Evolutionary conservation across 2,329 filamentous ascomycete species (phyloP).

Genomic region (Didymella arachidicola): DNA sequence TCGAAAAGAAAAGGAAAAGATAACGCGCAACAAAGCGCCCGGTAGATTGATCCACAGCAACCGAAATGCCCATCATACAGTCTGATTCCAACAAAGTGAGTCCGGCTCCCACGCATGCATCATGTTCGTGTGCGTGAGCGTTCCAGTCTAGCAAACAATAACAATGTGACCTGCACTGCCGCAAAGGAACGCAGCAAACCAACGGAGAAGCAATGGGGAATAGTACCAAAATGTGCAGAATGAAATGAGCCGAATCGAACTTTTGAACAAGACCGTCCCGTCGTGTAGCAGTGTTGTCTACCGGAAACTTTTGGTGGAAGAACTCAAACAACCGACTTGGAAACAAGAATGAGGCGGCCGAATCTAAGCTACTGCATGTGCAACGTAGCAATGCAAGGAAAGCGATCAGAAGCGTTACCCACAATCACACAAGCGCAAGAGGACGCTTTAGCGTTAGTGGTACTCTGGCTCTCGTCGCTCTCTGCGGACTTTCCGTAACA

Average conservation of each 20-base stretch:
- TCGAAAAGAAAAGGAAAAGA: conserved; percentile 14
- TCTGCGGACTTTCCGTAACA: conserved; percentile 22
- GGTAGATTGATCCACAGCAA: conserved; percentile 31
- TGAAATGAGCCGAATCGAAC: conserved; percentile 27
- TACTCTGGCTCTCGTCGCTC: conserved; percentile 31
- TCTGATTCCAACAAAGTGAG: conserved; percentile 29
- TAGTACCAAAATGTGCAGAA: conserved; percentile 31
- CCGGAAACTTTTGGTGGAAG: conserved; percentile 30
- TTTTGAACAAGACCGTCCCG: conserved; percentile 26
- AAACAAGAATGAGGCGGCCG: background rate
- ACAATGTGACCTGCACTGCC: conserved; percentile 47
- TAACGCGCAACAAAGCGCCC: conserved; percentile 17
- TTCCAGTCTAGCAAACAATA: conserved; percentile 50
- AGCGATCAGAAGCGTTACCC: background rate
- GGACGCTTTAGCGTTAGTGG: conserved; percentile 8
- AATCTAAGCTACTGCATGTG: background rate
- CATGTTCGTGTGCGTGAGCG: conserved; percentile 47
- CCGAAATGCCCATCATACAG: conserved; percentile 36
- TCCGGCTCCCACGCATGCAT: conserved; percentile 38
- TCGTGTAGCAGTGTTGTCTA: conserved; percentile 15
- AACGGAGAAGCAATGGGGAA: conserved; percentile 34
- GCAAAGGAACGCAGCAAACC: conserved; percentile 38
- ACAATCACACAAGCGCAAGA: background rate
- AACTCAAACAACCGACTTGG: background rate
- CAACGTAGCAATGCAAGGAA: background rate